Conservation (phyloP, 2,329 filamentous ascomycete genomes). For the Thermothelomyces thermophilus region DNA sequence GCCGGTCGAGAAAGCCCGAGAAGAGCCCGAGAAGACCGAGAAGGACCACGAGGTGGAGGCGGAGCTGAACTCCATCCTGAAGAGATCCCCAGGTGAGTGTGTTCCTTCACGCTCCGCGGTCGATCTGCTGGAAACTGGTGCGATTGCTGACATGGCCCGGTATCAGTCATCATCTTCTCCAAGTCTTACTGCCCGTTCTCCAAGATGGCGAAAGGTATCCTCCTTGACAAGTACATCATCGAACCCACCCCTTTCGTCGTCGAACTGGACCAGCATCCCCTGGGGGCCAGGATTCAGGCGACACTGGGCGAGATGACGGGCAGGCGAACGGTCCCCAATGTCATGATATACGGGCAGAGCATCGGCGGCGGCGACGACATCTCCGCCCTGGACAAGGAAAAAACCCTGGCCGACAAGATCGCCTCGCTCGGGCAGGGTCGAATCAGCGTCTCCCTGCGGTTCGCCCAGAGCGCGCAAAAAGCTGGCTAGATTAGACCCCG, state of each 20-base stretch:
- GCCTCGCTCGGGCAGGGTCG: constrained; percentile 66
- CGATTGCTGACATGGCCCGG: neutral
- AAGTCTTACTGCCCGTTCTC: constrained; percentile 90
- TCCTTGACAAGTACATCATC: constrained; percentile 80
- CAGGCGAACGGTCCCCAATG: constrained; percentile 81
- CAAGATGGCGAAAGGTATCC: constrained; percentile 73
- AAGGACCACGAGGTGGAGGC: constrained; percentile 59
- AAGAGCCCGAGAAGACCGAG: constrained; percentile 45
- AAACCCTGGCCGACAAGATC: constrained; percentile 64
- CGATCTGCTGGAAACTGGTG: neutral
- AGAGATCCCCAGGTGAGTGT: constrained; percentile 71
- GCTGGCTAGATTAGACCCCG: constrained; percentile 5
- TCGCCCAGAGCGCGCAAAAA: constrained; percentile 20
- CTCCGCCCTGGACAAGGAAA: constrained; percentile 59
- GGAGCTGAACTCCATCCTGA: constrained; percentile 72
- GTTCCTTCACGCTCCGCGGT: constrained; percentile 18
- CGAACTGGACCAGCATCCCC: constrained; percentile 76
- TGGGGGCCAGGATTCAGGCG: constrained; percentile 67
- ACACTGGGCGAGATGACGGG: constrained; percentile 67
- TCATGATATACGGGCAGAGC: constrained; percentile 79
- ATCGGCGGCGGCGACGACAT: constrained; percentile 90
- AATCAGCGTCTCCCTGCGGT: constrained; percentile 44
- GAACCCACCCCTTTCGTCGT: constrained; percentile 78
- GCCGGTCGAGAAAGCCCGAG: constrained; percentile 25
- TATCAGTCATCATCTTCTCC: constrained; percentile 84